Conservation (phyloP, 345 rosid species). For the Ceriops zippeliana region DNA sequence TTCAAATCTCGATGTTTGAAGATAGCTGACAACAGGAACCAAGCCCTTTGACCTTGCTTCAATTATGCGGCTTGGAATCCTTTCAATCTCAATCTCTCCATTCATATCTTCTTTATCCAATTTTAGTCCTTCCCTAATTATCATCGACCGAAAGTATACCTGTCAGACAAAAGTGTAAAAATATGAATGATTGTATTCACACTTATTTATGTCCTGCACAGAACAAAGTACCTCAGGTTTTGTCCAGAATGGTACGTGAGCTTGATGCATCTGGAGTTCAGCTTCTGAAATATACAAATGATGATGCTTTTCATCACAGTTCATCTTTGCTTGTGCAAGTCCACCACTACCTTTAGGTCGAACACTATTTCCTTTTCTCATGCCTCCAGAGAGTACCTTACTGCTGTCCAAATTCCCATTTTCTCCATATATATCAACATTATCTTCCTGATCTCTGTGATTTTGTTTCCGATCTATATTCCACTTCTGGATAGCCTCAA, state of each 20-base stretch:
- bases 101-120: slow-evolving; percentile 37
- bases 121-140: slow-evolving; percentile 20
- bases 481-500: slow-evolving; percentile 83
- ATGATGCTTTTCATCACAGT: slow-evolving; percentile 45
- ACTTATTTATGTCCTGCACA: slow-evolving; percentile 6
- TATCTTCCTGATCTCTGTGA: slow-evolving; percentile 69
- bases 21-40: slow-evolving; percentile 63
- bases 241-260: slow-evolving; percentile 54
- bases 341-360: slow-evolving; percentile 29
- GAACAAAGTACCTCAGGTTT: slow-evolving; percentile 53
- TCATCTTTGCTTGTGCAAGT: slow-evolving; percentile 29
- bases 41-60: slow-evolving; percentile 66
- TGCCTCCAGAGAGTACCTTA: slow-evolving; percentile 74
- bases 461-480: slow-evolving; percentile 65
- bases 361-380: slow-evolving; percentile 33
- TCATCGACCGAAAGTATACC: slow-evolving; percentile 57
- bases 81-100: slow-evolving; percentile 74
- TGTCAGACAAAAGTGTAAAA: slow-evolving; percentile 20
- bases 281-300: slow-evolving; percentile 78
- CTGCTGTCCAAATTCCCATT: slow-evolving; percentile 55
- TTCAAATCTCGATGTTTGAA: slow-evolving; percentile 39
- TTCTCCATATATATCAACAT: slow-evolving; percentile 76
- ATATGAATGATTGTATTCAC: not conserved
- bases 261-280: slow-evolving; percentile 67
- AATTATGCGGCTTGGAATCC: slow-evolving; percentile 46